phyloP scores from a whole-genome alignment of 306 rosid genomes.

The Medicago lupulina region DNA sequence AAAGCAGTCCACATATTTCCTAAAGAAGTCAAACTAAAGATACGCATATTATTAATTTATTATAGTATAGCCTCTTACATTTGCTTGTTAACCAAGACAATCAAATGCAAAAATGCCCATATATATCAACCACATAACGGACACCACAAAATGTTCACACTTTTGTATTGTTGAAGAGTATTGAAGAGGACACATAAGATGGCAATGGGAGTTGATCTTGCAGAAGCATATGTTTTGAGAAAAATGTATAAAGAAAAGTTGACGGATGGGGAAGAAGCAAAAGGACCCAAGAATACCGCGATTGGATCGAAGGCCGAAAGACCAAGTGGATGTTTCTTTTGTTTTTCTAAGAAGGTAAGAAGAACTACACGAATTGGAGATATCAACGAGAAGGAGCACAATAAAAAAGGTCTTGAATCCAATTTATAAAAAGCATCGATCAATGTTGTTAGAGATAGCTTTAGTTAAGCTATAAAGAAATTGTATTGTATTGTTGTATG shows the following conservation, averaged over 20 bases:
- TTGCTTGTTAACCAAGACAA: slow-evolving; percentile 38
- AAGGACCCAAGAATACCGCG: background rate
- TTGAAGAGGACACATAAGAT: slow-evolving; percentile 13
- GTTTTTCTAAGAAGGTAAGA: slow-evolving; percentile 28
- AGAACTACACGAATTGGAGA: slow-evolving; percentile 20
- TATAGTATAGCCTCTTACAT: background rate
- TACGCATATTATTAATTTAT: background rate
- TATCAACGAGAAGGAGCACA: background rate
- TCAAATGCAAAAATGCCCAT: slow-evolving; percentile 5
- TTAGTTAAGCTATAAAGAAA: too few species aligned
- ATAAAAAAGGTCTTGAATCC: background rate
- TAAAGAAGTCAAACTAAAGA: slow-evolving; percentile 8
- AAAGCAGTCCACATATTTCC: background rate
- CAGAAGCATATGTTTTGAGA: slow-evolving; percentile 42
- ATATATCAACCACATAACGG: slow-evolving; percentile 30
- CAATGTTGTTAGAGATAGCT: too few species aligned
- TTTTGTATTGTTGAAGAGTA: background rate
- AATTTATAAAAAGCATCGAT: background rate
- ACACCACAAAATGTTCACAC: background rate
- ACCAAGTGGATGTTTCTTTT: slow-evolving; percentile 41
- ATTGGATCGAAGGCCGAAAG: slow-evolving; percentile 6
- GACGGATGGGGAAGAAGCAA: slow-evolving; percentile 29
- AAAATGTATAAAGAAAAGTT: slow-evolving; percentile 35
- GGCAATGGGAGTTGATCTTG: slow-evolving; percentile 33
- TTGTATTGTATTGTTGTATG: background rate